phyloP scores from a whole-genome alignment of 495 filamentous ascomycete genomes.

The Glarea lozoyensis region DNA sequence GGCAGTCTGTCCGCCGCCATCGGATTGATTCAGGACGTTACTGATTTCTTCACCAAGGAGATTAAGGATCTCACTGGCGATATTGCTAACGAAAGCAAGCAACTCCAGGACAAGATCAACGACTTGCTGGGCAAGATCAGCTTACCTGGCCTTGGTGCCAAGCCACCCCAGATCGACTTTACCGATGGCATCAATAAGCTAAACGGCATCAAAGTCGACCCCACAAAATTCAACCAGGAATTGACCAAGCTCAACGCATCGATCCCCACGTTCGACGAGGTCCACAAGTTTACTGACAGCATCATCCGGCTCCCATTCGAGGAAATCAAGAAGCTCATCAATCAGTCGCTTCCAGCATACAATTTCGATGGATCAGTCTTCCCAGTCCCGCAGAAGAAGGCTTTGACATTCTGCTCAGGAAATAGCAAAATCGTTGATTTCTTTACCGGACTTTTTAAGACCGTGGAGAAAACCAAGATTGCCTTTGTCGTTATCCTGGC shows the following conservation, averaged over 20 bases:
- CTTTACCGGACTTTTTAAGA: conserved; percentile 60
- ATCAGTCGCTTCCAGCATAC: conserved; percentile 57
- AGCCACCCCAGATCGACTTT: conserved; percentile 47
- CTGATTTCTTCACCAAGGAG: conserved; percentile 63
- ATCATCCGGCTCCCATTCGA: conserved; percentile 73
- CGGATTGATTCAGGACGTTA: conserved; percentile 58
- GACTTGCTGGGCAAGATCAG: conserved; percentile 35
- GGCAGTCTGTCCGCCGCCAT: conserved; percentile 66
- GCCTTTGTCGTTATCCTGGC: conserved; percentile 66
- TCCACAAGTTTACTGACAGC: conserved; percentile 65
- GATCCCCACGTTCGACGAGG: conserved; percentile 74
- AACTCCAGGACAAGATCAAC: conserved; percentile 55
- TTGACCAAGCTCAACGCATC: conserved; percentile 61
- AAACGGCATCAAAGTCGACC: conserved; percentile 58
- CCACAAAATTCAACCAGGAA: conserved; percentile 50
- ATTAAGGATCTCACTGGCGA: conserved; percentile 56
- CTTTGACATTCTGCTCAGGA: conserved; percentile 78
- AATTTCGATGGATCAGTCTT: conserved; percentile 68
- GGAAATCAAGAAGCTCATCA: conserved; percentile 59
- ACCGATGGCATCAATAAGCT: conserved; percentile 49
- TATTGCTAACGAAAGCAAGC: conserved; percentile 43
- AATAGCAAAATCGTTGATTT: conserved; percentile 80
- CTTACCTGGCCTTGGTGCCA: conserved; percentile 27
- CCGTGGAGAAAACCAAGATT: conserved; percentile 53
- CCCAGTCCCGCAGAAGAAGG: conserved; percentile 70